Evolutionary conservation across 2,329 filamentous ascomycete genomes (phyloP).

Genomic region (Pseudogymnoascus sp.): DNA sequence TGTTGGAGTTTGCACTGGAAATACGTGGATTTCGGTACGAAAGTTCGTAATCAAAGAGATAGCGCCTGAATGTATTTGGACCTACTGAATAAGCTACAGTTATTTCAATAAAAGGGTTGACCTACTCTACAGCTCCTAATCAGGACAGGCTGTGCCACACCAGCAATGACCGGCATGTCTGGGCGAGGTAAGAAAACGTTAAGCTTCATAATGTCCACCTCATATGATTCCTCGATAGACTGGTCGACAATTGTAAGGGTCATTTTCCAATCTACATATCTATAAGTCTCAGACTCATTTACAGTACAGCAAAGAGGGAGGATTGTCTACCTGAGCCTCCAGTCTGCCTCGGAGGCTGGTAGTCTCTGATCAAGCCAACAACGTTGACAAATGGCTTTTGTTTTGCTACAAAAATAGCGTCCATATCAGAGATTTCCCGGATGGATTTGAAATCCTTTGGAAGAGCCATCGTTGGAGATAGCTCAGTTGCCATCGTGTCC

Average conservation of each 20-base stretch:
- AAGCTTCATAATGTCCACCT: slow-evolving; percentile 40
- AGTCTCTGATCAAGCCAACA: slow-evolving; percentile 66
- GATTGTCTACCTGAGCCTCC: slow-evolving; percentile 43
- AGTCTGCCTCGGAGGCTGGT: slow-evolving; percentile 46
- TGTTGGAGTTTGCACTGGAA: slow-evolving; percentile 36
- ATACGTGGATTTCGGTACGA: slow-evolving; percentile 41
- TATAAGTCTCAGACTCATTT: neutral
- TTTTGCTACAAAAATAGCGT: slow-evolving; percentile 34
- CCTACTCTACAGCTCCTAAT: slow-evolving; percentile 51
- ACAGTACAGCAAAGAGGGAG: neutral
- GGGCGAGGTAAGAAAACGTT: slow-evolving; percentile 53
- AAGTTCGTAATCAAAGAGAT: slow-evolving; percentile 42
- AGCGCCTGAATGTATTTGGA: slow-evolving; percentile 34
- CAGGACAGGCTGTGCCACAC: slow-evolving; percentile 58
- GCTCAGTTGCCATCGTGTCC: neutral
- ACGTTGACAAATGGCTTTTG: slow-evolving; percentile 44
- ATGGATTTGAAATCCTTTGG: slow-evolving; percentile 38
- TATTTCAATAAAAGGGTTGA: slow-evolving; percentile 19
- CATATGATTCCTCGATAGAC: slow-evolving; percentile 42
- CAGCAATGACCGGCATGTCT: slow-evolving; percentile 42
- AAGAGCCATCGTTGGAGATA: neutral
- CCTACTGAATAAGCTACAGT: slow-evolving; percentile 28
- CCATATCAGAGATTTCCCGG: slow-evolving; percentile 35
- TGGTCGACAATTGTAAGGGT: slow-evolving; percentile 56
- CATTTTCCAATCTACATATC: slow-evolving; percentile 50